Evolutionary conservation across 1,284 basidiomycete genomes (phyloP).

Genomic region (Exobasidium rhododendri): DNA sequence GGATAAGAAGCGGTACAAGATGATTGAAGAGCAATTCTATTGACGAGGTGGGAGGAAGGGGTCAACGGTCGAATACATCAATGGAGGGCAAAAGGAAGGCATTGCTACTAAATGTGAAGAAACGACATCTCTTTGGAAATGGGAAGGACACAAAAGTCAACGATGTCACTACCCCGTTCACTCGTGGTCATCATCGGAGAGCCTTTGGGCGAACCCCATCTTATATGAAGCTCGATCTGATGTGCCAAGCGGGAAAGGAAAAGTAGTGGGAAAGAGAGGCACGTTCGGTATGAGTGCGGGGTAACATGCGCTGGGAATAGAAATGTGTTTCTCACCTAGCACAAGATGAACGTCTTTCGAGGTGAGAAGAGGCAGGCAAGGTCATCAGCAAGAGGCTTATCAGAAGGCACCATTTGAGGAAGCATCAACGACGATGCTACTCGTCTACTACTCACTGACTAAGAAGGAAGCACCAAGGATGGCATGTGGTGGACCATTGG

Average conservation of each 20-base stretch:
- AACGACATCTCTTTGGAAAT: neutral
- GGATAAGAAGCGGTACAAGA: too few relatives aligned
- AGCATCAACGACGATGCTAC: neutral
- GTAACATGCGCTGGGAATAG: neutral
- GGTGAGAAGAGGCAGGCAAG: neutral
- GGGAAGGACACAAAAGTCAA: neutral
- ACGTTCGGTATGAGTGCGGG: neutral
- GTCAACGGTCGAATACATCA: too few relatives aligned
- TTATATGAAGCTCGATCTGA: neutral
- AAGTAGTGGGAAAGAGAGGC: neutral
- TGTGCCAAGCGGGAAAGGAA: too few relatives aligned
- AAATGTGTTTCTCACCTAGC: neutral
- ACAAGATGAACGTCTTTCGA: neutral
- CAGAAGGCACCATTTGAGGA: too few relatives aligned
- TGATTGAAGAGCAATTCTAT: too few relatives aligned
- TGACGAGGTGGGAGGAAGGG: too few relatives aligned
- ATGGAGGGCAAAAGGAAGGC: too few relatives aligned
- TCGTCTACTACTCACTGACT: neutral
- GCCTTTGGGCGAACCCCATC: neutral
- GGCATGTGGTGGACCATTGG: neutral
- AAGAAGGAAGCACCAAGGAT: neutral
- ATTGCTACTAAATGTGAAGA: too few relatives aligned
- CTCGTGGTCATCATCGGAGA: too few relatives aligned
- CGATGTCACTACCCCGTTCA: too few relatives aligned
- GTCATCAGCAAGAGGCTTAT: too few relatives aligned